Percentiles rank a stretch among this genome's conserved stretches.
These are phyloP conservation scores for Nosema bombycis DNA, from an alignment of 371 early-diverging fungal genomes.

Conservation along the genomic window DNA sequence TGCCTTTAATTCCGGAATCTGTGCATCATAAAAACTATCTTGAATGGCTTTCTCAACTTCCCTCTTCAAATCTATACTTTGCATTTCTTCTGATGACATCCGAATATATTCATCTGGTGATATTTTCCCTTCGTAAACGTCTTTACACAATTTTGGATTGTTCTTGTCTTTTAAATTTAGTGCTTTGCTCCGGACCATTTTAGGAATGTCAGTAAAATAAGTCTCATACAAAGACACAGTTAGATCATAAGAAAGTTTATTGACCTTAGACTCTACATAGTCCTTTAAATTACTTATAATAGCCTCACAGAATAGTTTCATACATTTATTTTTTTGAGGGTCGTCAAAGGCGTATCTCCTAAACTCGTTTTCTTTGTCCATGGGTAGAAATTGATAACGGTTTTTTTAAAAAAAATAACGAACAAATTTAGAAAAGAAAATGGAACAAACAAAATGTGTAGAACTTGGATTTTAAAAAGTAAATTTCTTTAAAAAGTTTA, in stretches of 20 bases:
- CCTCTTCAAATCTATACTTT: conserved; percentile 56
- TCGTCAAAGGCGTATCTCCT: conserved; percentile 14
- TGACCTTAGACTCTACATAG: neutral
- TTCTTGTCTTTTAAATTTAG: conserved; percentile 63
- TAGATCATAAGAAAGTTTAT: conserved; percentile 29
- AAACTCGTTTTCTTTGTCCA: neutral
- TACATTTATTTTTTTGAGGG: conserved; percentile 42
- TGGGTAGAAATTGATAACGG: too few species aligned
- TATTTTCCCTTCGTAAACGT: conserved; percentile 60
- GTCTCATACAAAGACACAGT: conserved; percentile 14
- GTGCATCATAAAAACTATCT: conserved; percentile 57
- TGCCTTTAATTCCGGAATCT: conserved; percentile 60
- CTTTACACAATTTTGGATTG: conserved; percentile 56
- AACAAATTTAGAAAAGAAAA: too few species aligned
- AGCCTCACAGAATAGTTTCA: conserved; percentile 51
- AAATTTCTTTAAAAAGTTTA: too few species aligned
- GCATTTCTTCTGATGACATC: conserved; percentile 65
- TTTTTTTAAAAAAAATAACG: too few species aligned
- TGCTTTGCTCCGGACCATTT: conserved; percentile 58
- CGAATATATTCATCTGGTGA: conserved; percentile 54
- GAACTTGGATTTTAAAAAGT: too few species aligned
- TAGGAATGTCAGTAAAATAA: conserved; percentile 27
- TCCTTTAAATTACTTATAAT: conserved; percentile 29
- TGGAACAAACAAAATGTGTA: too few species aligned
- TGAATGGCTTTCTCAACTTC: conserved; percentile 56